Evolutionary conservation across 306 rosid genomes (phyloP).

Genomic region (Trifolium pratense): DNA sequence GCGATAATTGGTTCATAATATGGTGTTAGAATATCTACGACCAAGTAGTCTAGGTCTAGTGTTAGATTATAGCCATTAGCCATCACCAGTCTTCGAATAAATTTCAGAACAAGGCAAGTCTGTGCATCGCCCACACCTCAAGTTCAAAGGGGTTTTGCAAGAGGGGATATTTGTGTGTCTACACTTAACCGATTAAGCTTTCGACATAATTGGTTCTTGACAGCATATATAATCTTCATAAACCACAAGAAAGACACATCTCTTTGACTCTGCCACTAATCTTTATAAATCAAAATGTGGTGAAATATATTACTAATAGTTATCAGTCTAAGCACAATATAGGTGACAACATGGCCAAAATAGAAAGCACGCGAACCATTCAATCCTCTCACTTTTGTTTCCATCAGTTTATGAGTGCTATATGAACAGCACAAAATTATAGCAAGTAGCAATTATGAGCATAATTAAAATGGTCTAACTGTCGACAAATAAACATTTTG

Average conservation of each 20-base stretch:
- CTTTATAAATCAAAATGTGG: no score
- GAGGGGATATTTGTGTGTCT: no score
- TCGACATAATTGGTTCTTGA: not conserved
- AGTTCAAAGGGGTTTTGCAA: no score
- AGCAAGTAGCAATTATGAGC: not conserved
- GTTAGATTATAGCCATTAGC: no score
- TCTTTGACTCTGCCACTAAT: conserved; percentile 12
- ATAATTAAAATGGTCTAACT: not conserved
- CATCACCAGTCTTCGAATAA: no score
- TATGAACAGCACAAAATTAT: not conserved
- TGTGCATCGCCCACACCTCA: no score
- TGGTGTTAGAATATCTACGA: no score
- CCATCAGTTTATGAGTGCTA: not conserved
- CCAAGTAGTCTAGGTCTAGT: no score
- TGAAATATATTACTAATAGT: no score
- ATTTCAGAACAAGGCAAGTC: no score
- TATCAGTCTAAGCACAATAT: no score
- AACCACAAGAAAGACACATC: conserved; percentile 8
- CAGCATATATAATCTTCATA: conserved; percentile 12
- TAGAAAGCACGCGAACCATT: not conserved
- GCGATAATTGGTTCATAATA: conserved; percentile 3
- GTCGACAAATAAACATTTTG: conserved; percentile 11
- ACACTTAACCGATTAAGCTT: not conserved
- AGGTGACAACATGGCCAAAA: not conserved
- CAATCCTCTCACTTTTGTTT: not conserved